A percentile compares a stretch with the other conserved stretches of the same genome.
Conservation (phyloP, 1,284 basidiomycete species). For the Neonothopanus nambi region DNA sequence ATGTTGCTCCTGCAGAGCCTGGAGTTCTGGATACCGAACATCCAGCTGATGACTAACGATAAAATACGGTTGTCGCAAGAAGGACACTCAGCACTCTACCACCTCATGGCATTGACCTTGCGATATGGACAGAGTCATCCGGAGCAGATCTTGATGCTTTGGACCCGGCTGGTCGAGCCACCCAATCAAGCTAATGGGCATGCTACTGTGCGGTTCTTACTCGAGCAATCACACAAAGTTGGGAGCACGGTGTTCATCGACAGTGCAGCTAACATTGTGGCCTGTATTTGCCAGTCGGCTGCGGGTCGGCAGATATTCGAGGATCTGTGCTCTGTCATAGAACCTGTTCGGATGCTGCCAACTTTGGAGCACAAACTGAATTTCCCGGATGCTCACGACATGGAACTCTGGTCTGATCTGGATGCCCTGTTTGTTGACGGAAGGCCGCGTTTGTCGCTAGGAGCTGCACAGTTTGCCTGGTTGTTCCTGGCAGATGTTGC, state of each 20-base stretch:
- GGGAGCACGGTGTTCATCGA: constrained; percentile 77
- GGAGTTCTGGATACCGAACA: constrained; percentile 78
- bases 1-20: constrained; percentile 71
- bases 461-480: constrained; percentile 85
- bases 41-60: constrained; percentile 69
- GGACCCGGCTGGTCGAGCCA: constrained; percentile 73
- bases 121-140: constrained; percentile 77
- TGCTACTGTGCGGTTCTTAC: constrained; percentile 80
- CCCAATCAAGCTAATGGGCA: constrained; percentile 76
- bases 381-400: constrained; percentile 69
- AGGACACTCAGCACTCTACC: constrained; percentile 74
- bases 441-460: constrained; percentile 67
- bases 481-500: constrained; percentile 85
- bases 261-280: constrained; percentile 82
- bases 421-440: constrained; percentile 72
- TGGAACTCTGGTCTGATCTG: constrained; percentile 74
- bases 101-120: constrained; percentile 83
- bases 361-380: constrained; percentile 69
- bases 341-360: constrained; percentile 82
- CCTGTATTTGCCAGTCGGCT: constrained; percentile 80
- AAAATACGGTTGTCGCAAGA: constrained; percentile 56
- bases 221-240: constrained; percentile 87
- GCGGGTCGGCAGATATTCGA: constrained; percentile 78
- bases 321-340: constrained; percentile 83
- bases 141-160: constrained; percentile 83